Percentiles rank a stretch among this genome's conserved stretches.
phyloP scores from a whole-genome alignment of 1,139 yeast species.

The Suhomyces choctaworum region DNA sequence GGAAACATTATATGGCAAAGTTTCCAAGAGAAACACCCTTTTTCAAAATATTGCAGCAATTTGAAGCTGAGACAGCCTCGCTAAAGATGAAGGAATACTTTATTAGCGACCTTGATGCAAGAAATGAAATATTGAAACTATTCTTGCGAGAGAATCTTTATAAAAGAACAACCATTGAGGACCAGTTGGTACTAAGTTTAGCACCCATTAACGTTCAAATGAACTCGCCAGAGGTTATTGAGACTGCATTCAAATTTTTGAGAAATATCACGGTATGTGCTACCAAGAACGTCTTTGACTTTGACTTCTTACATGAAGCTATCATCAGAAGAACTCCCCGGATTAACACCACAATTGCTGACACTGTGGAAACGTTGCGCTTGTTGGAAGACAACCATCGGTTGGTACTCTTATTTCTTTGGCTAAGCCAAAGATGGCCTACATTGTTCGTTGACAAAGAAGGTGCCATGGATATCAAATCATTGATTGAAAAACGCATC shows the following conservation, averaged over 20 bases:
- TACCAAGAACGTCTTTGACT: constrained; percentile 46
- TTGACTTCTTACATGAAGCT: constrained; percentile 36
- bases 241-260: constrained; percentile 36
- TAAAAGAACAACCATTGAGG: constrained; percentile 39
- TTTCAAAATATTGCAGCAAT: constrained; percentile 45
- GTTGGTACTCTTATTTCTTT: constrained; percentile 66
- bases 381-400: constrained; percentile 71
- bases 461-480: constrained; percentile 69
- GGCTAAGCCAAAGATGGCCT: constrained; percentile 90
- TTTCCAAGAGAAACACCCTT: constrained; percentile 51
- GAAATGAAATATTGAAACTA: constrained; percentile 44
- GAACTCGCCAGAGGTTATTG: constrained; percentile 27
- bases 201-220: constrained; percentile 51
- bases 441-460: constrained; percentile 74
- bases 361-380: constrained; percentile 41
- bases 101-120: constrained; percentile 47
- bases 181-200: constrained; percentile 57
- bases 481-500: constrained; percentile 63
- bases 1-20: constrained; percentile 58
- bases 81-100: constrained; percentile 31
- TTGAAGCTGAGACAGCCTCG: constrained; percentile 39
- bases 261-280: constrained; percentile 37
- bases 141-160: constrained; percentile 38
- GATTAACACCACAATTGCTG: constrained; percentile 20
- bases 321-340: constrained; percentile 27